These are phyloP conservation scores for Pleurotus eryngii DNA, from an alignment of 768 basidiomycete species.

Conservation along the genomic window DNA sequence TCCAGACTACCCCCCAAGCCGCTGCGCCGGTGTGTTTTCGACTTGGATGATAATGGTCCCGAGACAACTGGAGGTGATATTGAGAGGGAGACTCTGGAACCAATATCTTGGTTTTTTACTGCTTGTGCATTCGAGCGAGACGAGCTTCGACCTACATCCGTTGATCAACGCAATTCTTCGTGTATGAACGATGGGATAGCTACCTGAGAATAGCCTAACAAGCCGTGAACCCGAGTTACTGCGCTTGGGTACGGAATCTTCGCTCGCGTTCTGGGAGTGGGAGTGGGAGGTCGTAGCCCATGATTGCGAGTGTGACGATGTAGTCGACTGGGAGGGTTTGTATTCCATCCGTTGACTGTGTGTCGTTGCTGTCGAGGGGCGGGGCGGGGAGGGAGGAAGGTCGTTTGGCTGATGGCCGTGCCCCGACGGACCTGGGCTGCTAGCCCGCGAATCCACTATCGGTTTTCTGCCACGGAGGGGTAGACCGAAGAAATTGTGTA, in stretches of 20 bases:
- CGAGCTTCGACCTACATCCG: constrained; percentile 11
- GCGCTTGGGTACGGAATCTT: background rate
- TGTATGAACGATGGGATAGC: constrained; percentile 1
- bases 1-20: constrained; percentile 2
- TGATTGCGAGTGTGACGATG: constrained; percentile 5
- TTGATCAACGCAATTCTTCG: background rate
- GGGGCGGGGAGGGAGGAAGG: background rate
- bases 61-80: constrained; percentile 25
- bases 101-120: constrained; percentile 7
- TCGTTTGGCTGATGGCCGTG: constrained; percentile 8
- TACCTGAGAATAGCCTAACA: constrained; percentile 30
- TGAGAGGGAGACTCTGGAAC: constrained; percentile 13
- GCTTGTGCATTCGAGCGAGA: constrained; percentile 13
- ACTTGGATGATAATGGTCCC: constrained; percentile 23
- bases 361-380: background rate
- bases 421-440: constrained; percentile 20
- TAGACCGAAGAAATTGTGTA: constrained; percentile 46
- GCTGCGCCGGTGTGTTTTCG: constrained; percentile 4
- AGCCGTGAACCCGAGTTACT: constrained; percentile 15
- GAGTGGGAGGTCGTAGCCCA: constrained; percentile 1
- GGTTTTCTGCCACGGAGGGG: constrained; percentile 33
- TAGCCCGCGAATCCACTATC: constrained; percentile 32
- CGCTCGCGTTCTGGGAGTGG: background rate
- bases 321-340: constrained; percentile 11
- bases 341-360: background rate